A percentile compares a stretch with the other conserved stretches of the same genome.
Conservation (phyloP, 345 rosid genomes). For the Eucalyptus dawsonii region DNA sequence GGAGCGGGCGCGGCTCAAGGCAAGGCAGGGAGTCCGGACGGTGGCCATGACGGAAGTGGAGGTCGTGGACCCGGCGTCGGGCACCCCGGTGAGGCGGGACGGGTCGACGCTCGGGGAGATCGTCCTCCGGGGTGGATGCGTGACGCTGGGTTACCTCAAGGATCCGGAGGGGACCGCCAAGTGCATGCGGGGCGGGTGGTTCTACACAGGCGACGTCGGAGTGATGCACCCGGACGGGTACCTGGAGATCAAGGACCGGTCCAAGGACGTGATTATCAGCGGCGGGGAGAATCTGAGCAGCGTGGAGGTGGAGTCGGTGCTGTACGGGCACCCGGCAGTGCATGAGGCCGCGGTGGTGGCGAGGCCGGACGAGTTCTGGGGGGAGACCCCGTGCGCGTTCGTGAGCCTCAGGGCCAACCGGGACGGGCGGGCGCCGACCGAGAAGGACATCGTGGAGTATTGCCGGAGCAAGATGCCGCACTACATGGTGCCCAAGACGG, state of each 20-base stretch:
- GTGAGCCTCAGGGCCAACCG: conserved; percentile 20
- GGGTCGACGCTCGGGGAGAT: conserved; percentile 60
- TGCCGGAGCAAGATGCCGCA: conserved; percentile 3
- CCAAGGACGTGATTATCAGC: conserved; percentile 69
- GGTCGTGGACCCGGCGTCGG: conserved; percentile 38
- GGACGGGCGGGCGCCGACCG: conserved; percentile 5
- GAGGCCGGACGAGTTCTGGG: conserved; percentile 72
- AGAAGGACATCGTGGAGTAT: conserved; percentile 10
- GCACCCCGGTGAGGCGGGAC: conserved; percentile 39
- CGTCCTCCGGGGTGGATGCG: conserved; percentile 45
- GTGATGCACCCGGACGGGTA: conserved; percentile 65
- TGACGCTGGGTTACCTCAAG: conserved; percentile 76
- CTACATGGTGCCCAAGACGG: conserved; percentile 8
- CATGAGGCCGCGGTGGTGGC: conserved; percentile 82
- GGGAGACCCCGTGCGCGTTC: conserved; percentile 85
- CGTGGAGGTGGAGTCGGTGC: conserved; percentile 60
- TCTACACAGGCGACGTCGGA: conserved; percentile 59
- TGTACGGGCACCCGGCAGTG: conserved; percentile 55
- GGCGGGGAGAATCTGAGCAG: conserved; percentile 86
- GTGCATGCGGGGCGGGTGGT: conserved; percentile 51
- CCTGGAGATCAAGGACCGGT: conserved; percentile 58
- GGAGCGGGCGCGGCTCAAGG: conserved; percentile 50
- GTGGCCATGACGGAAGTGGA: conserved; percentile 35
- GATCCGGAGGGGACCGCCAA: conserved; percentile 41
- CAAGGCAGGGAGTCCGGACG: conserved; percentile 63